Base-by-base conservation (phyloP, 345 rosid species). In the Lepidium aucheri region DNA sequence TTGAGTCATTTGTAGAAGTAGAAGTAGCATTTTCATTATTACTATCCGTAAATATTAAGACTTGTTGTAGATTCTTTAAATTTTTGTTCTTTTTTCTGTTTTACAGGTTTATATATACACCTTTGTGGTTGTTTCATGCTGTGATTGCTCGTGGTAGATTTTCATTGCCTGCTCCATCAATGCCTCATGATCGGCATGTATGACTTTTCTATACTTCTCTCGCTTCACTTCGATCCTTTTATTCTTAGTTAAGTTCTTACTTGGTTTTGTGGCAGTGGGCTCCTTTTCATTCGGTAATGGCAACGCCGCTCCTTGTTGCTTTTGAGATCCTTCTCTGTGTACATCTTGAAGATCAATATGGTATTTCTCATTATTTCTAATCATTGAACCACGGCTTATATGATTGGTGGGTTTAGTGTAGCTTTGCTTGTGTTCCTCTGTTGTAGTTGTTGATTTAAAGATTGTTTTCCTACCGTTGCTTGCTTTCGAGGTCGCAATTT, bases 131-230 rank as follows among this genome's bases (percentile, higher is more conserved):
- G 45, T 92, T 92, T 83, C 98, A 89, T 75, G 81, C 74, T n/a
- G 89, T 83, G 22, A 85, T 80, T 55, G 89, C 96, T 13, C 87
- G 95, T 24, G 92, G 95, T 63, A 82, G 95, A 78, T 89, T 92
- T 82, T 92, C 98, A 7, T 66, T 92, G 60, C 98, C 98, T 38
- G 95, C 96, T 72, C 98, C 98, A 73, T 65, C 87, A 62, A 56
- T 79, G 85, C 96, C 98, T 78, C 87, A 80, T 63, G 86, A 83
- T 80, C 93, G 93, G 13, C 81, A 81, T 68, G 95, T 87, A 88
- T 53, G 82, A 46, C 50, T 52, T 38, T 61, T 9, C 53, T 17
- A 10, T 16, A 46, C 24, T 41, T 51, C 43, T 36, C 52, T 38
- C 9, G 32, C 69, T 45, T 50, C 53, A 70, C 50, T 28, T 20